Base-by-base conservation (phyloP, 139 green algal genomes). In the Axilococcus clingmanii region DNA sequence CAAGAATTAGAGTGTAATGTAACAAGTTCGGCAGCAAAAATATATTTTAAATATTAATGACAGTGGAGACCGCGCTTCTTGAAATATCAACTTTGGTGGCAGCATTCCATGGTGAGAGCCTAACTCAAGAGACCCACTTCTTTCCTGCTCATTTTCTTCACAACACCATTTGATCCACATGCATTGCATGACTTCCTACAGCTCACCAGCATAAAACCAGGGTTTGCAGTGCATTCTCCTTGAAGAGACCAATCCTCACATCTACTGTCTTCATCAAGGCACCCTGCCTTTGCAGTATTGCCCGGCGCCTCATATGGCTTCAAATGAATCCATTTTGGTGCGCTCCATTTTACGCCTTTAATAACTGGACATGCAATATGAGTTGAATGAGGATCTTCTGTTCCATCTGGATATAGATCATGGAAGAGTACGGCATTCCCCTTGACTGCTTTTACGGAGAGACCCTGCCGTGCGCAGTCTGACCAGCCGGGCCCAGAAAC, bases 321-420 rank as follows among this genome's bases (percentile, higher is more conserved):
- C 16, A 72, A 66, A 34, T 83, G 75, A 24, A 85, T 82, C 76
- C 75, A 83, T 45, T 75, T 84, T 41, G 71, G 77, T 4, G 71
- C 71, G 23, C 36, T 62, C 47, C 59, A 79, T 43, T 79, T 79
- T 41, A 60, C 57, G 6, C 71, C 71, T 48, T 62, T 48, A 6
- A 52, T 23, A 12, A 87, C 78, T 22, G 82, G 77, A 46, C 83
- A 92, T 32, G 63, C 75, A 27, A 75, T 83, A 50, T 92, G 83
- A 3, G 81, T 47, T 40, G 47, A 72, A 17, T 45, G 63, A 5
- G 27, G 23, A 56, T 93, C 83, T 14, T 59, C 31, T 16, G 72
- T 69, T 17, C 71, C 71, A 36, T 90, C 61, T 0, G 72, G 68
- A 41, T 69, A 78, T 24, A 91, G 37, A 47, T 55, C 72, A 40